Evolutionary conservation across 139 green algal genomes (phyloP).

Genomic region (Tetraselmis chui): DNA sequence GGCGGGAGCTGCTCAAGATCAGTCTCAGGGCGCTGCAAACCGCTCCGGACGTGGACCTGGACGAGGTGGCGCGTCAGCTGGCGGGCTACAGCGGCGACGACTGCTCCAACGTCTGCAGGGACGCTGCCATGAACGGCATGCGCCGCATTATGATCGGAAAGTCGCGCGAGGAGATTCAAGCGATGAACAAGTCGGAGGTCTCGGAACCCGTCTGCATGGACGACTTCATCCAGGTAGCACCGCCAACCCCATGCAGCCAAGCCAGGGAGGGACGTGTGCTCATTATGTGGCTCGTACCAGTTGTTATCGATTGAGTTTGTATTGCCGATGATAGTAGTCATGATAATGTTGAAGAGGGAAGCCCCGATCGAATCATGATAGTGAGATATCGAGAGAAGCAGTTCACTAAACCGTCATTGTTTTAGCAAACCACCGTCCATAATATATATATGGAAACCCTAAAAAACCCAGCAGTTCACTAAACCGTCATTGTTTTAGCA

Average conservation of each 20-base stretch:
- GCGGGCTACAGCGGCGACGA: conserved; percentile 86
- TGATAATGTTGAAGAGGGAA: too few species aligned
- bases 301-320: not conserved
- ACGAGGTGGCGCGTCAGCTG: conserved; percentile 36
- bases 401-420: too few species aligned
- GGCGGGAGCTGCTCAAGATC: conserved; percentile 75
- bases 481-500: conserved; percentile 64
- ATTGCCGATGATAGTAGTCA: not conserved
- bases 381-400: too few species aligned
- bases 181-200: conserved; percentile 8
- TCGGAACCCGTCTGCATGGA: not conserved
- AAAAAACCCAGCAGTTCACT: too few species aligned
- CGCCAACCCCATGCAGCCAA: too few species aligned
- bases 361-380: too few species aligned
- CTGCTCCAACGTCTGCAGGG: conserved; percentile 84
- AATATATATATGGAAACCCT: too few species aligned
- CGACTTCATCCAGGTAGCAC: too few species aligned
- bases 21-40: conserved; percentile 49
- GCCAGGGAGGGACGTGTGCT: too few species aligned
- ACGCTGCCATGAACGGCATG: conserved; percentile 89
- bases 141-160: conserved; percentile 70
- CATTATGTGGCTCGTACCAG: not conserved
- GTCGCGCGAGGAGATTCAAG: conserved; percentile 59
- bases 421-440: too few species aligned
- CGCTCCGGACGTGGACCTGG: conserved; percentile 44